Evolutionary conservation across 192 early-diverging fungal species (phyloP).

Genomic region (Coemansia sp.): DNA sequence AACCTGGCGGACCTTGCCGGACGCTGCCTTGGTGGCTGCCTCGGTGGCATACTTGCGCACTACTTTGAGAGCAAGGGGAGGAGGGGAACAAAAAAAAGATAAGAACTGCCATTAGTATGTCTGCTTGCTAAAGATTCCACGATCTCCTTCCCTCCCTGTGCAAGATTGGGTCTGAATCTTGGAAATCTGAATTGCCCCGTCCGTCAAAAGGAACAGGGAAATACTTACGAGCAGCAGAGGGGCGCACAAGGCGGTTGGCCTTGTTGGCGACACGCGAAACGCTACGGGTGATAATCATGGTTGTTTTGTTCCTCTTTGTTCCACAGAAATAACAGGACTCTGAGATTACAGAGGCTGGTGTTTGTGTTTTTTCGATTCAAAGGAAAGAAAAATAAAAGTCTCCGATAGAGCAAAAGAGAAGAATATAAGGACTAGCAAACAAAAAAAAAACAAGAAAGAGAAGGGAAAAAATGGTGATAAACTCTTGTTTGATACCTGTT

Average conservation of each 20-base stretch:
- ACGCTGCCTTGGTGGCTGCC: conserved; percentile 49
- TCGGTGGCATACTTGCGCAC: conserved; percentile 68
- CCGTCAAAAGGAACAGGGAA: neutral
- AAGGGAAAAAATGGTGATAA: neutral
- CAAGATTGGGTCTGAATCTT: neutral
- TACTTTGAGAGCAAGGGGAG: conserved; percentile 10
- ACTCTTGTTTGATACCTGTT: neutral
- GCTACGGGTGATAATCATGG: conserved; percentile 48
- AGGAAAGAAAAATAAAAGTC: conserved; percentile 1
- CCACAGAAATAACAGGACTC: conserved; percentile 8
- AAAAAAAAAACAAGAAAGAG: neutral
- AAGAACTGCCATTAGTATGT: neutral
- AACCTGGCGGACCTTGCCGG: conserved; percentile 87
- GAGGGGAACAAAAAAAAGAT: neutral
- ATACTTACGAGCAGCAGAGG: conserved; percentile 43
- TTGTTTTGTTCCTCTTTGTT: conserved; percentile 12
- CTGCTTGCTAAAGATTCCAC: neutral
- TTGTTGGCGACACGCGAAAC: conserved; percentile 46
- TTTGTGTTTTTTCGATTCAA: neutral
- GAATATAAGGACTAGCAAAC: neutral
- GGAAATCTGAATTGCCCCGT: neutral
- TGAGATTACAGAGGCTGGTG: neutral
- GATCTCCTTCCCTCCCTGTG: neutral
- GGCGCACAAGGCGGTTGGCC: conserved; percentile 35
- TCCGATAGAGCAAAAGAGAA: neutral